A percentile compares a stretch with the other conserved stretches of the same genome.
These are phyloP conservation scores for Baudoinia panamericana DNA, from an alignment of 495 filamentous ascomycete species.

Conservation along the genomic window DNA sequence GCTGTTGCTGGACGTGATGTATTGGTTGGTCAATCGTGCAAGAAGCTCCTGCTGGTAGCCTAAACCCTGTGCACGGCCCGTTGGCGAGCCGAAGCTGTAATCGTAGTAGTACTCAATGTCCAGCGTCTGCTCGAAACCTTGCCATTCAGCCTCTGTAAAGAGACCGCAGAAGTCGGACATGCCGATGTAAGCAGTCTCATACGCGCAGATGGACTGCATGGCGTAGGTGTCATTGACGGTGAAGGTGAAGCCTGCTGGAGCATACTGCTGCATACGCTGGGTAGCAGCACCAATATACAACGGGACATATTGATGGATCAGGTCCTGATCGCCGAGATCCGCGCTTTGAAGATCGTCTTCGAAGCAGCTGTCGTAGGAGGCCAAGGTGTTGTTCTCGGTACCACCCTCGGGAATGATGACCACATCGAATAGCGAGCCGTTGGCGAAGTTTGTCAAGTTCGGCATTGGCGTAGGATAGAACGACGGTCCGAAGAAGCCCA, in stretches of 20 bases:
- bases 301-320: slow-evolving; percentile 26
- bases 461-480: slow-evolving; percentile 24
- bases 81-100: slow-evolving; percentile 31
- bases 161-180: slow-evolving; percentile 29
- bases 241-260: slow-evolving; percentile 27
- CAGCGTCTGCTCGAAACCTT: slow-evolving; percentile 32
- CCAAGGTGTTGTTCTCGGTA: slow-evolving; percentile 39
- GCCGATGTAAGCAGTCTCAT: slow-evolving; percentile 29
- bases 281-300: slow-evolving; percentile 27
- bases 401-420: slow-evolving; percentile 37
- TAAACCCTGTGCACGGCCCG: slow-evolving; percentile 32
- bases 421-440: slow-evolving; percentile 31
- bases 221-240: slow-evolving; percentile 33
- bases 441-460: slow-evolving; percentile 20
- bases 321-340: slow-evolving; percentile 26
- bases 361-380: slow-evolving; percentile 32
- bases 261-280: slow-evolving; percentile 25
- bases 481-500: slow-evolving; percentile 33
- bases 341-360: slow-evolving; percentile 24
- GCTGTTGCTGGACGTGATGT: slow-evolving; percentile 27
- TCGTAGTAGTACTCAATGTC: slow-evolving; percentile 33
- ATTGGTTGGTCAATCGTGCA: slow-evolving; percentile 28
- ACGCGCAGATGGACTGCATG: slow-evolving; percentile 34
- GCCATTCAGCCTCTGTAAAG: slow-evolving; percentile 32
- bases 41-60: slow-evolving; percentile 34